phyloP scores from a whole-genome alignment of 768 basidiomycete genomes.

The Boletus fagicola region DNA sequence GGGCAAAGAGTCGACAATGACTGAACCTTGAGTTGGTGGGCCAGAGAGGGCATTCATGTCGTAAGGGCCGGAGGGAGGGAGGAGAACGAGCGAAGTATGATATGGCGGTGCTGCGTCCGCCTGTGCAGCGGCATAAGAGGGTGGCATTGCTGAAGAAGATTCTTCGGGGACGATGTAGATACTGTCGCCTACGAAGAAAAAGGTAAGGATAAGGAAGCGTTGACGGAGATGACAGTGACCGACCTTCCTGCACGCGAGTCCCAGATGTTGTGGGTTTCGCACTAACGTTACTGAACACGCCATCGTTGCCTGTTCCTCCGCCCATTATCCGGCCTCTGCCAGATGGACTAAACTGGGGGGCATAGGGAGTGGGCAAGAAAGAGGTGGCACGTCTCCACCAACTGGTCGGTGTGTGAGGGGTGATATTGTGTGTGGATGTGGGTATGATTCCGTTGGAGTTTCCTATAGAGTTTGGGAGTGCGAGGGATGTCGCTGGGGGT shows the following conservation, averaged over 20 bases:
- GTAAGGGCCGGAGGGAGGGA: slow-evolving; percentile 46
- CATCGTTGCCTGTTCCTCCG: slow-evolving; percentile 75
- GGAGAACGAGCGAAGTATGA: slow-evolving; percentile 96
- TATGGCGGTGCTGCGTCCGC: slow-evolving; percentile 97
- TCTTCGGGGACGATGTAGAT: slow-evolving; percentile 83
- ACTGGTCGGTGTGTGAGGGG: slow-evolving; percentile 30
- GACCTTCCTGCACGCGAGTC: slow-evolving; percentile 56
- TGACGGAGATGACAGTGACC: slow-evolving; percentile 1
- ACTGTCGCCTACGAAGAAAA: slow-evolving; percentile 54
- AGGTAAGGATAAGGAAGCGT: not conserved
- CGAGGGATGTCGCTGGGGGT: slow-evolving; percentile 57
- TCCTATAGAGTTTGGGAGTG: slow-evolving; percentile 68
- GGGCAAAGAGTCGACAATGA: slow-evolving; percentile 87
- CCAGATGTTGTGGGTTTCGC: slow-evolving; percentile 73
- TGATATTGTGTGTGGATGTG: slow-evolving; percentile 36
- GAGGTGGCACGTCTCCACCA: slow-evolving; percentile 57
- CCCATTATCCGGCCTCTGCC: slow-evolving; percentile 43
- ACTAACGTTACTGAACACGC: slow-evolving; percentile 93
- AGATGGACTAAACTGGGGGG: slow-evolving; percentile 45
- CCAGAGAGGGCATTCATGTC: slow-evolving; percentile 46
- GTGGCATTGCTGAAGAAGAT: slow-evolving; percentile 77
- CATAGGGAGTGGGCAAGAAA: slow-evolving; percentile 54
- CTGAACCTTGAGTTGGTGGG: slow-evolving; percentile 51
- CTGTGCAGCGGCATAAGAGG: slow-evolving; percentile 89
- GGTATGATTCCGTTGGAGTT: slow-evolving; percentile 76